phyloP scores from a whole-genome alignment of 768 basidiomycete genomes.

The Strobilomyces confusus region DNA sequence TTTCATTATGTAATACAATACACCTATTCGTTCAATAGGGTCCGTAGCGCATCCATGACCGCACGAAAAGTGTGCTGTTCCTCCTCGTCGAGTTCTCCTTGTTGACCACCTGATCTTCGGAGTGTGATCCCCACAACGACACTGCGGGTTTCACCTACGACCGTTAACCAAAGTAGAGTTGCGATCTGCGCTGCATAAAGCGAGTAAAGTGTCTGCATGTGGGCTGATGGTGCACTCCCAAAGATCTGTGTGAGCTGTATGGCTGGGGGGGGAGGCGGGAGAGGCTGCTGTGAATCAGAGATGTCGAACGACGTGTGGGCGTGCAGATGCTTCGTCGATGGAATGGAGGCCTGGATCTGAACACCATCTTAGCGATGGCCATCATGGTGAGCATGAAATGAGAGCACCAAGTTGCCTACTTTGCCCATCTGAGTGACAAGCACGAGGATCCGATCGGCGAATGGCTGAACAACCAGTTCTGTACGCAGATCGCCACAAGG shows the following conservation, averaged over 20 bases:
- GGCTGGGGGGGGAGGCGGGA: constrained; percentile 65
- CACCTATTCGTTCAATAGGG: no score
- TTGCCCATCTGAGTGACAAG: constrained; percentile 88
- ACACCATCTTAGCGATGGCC: constrained; percentile 3
- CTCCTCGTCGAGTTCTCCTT: constrained; percentile 26
- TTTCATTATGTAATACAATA: no score
- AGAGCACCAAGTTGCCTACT: constrained; percentile 76
- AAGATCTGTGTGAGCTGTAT: constrained; percentile 76
- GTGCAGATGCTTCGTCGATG: constrained; percentile 54
- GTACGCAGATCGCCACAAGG: constrained; percentile 57
- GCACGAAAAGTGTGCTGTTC: constrained; percentile 46
- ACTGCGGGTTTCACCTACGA: constrained; percentile 46
- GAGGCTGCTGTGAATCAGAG: constrained; percentile 28
- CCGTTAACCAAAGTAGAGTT: constrained; percentile 69
- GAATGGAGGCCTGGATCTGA: constrained; percentile 80
- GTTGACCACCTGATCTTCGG: constrained; percentile 32
- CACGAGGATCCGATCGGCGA: constrained; percentile 78
- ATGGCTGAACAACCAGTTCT: constrained; percentile 74
- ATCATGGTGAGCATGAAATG: neutral
- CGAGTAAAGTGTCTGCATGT: constrained; percentile 67
- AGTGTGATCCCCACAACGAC: constrained; percentile 78
- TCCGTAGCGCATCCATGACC: constrained; percentile 47
- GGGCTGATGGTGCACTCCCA: constrained; percentile 66
- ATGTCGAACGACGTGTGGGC: constrained; percentile 36
- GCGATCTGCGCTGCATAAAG: constrained; percentile 87